Evolutionary conservation across 129 eudicot genomes (phyloP), one percentile per base, ranked within the genome.

Genomic region (Heracleum sosnowskyi): DNA sequence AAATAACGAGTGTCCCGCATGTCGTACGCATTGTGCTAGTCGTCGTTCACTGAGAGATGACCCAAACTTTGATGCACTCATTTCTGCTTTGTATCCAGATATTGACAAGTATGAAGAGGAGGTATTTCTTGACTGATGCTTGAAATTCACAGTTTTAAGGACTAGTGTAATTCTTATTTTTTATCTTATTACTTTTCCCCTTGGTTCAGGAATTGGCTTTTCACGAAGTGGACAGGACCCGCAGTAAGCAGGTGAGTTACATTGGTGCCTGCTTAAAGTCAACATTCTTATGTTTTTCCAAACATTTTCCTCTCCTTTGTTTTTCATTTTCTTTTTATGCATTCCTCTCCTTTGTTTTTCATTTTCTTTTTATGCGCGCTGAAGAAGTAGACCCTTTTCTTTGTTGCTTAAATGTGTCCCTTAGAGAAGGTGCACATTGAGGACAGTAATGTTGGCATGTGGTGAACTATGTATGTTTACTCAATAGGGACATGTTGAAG

Each of bases 1-100:
- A 86, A 94, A 94, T 79, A 94, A 94, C 28, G 97, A 94, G 81
- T 91, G 97, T 79, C 98, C 97, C 60, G 93, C 96, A 82, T 94
- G 97, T 83, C 96, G 96, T 63, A 90, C 92, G 28, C 98, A 91
- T 83, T 94, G 98, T 83, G 98, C 93, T 73, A 91, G 98, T 77
- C 96, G 98, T 55, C 93, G 97, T 51, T 91, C 98, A 69, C 74
- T 94, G 79, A 87, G 98, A 82, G 98, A 93, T 82, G 98, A 94
- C 86, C 97, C 98, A 24, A 94, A 91, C 82, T 94, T 77, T 77
- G 97, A 94, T 84, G 82, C 96, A 66, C 77, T 94, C 17, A 94
- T 94, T 79, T 88, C 92, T 60, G 82, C 85, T 79, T 49, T 95
- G 76, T 95, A 90, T 78, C 97, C 98, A 37, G 91, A 91, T 73